Evolutionary conservation across 1,284 basidiomycete species (phyloP).

Genomic region (Cryptococcus sp.): DNA sequence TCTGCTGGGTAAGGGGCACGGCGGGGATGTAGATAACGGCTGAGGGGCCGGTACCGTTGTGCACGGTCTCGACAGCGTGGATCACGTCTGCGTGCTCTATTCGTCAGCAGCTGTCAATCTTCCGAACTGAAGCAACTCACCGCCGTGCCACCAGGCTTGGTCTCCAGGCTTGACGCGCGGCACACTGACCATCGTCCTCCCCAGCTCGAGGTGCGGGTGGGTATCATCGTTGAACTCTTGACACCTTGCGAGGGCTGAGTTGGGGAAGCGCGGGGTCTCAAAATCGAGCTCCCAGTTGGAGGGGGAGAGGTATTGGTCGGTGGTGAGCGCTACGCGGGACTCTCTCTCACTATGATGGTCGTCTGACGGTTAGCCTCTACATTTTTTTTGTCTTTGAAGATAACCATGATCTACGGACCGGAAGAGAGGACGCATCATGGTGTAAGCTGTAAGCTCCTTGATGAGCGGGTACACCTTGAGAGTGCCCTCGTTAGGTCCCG

Average conservation of each 20-base stretch:
- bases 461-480: constrained; percentile 73
- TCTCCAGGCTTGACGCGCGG: constrained; percentile 72
- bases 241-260: constrained; percentile 59
- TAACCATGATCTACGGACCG: constrained; percentile 20
- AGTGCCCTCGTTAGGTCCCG: constrained; percentile 67
- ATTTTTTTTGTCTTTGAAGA: not conserved
- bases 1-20: constrained; percentile 63
- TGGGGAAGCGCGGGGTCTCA: constrained; percentile 61
- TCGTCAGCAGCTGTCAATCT: not conserved
- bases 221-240: constrained; percentile 62
- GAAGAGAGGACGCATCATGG: constrained; percentile 74
- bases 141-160: constrained; percentile 79
- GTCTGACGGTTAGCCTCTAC: not conserved
- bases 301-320: constrained; percentile 52
- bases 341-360: constrained; percentile 2
- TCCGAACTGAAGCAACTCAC: constrained; percentile 17
- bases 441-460: constrained; percentile 68
- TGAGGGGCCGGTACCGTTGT: constrained; percentile 62
- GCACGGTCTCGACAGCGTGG: constrained; percentile 66
- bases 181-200: constrained; percentile 67
- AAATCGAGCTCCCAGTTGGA: constrained; percentile 65
- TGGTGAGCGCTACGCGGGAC: constrained; percentile 15
- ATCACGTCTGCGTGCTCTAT: constrained; percentile 56
- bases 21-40: constrained; percentile 77
- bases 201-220: constrained; percentile 68